Conservation (phyloP, 2,329 filamentous ascomycete genomes). For the Diplodia seriata region DNA sequence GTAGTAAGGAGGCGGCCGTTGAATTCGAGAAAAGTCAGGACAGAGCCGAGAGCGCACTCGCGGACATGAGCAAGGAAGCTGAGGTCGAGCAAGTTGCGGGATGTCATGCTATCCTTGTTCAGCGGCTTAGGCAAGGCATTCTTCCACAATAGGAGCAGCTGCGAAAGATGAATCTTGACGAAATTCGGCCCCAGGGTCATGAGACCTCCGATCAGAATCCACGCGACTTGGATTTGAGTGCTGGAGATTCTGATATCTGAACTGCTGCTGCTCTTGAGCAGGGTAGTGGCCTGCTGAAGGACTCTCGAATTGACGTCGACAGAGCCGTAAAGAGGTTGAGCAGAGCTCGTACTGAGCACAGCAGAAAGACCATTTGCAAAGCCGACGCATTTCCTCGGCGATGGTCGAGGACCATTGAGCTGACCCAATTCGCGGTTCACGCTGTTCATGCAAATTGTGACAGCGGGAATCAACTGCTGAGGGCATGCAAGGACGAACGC, state of each 20-base stretch:
- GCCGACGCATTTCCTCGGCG: constrained; percentile 82
- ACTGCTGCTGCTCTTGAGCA: constrained; percentile 90
- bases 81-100: constrained; percentile 83
- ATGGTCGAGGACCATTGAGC: constrained; percentile 76
- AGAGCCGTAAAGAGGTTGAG: constrained; percentile 90
- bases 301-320: constrained; percentile 94
- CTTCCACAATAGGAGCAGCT: constrained; percentile 93
- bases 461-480: constrained; percentile 85
- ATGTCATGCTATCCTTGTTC: constrained; percentile 87
- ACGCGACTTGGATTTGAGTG: constrained; percentile 96
- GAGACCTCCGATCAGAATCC: constrained; percentile 93
- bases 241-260: constrained; percentile 89
- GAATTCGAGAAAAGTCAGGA: constrained; percentile 90
- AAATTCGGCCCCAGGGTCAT: constrained; percentile 98
- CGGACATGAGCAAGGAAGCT: constrained; percentile 94
- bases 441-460: constrained; percentile 97
- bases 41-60: constrained; percentile 90
- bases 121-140: constrained; percentile 94
- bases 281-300: constrained; percentile 85
- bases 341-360: constrained; percentile 85
- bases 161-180: constrained; percentile 96
- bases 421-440: constrained; percentile 84
- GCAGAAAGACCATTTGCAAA: constrained; percentile 92
- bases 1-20: constrained; percentile 90
- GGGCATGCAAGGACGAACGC: constrained; percentile 89